Conservation (phyloP, 2,329 filamentous ascomycete species). For the Fusarium sp. region DNA sequence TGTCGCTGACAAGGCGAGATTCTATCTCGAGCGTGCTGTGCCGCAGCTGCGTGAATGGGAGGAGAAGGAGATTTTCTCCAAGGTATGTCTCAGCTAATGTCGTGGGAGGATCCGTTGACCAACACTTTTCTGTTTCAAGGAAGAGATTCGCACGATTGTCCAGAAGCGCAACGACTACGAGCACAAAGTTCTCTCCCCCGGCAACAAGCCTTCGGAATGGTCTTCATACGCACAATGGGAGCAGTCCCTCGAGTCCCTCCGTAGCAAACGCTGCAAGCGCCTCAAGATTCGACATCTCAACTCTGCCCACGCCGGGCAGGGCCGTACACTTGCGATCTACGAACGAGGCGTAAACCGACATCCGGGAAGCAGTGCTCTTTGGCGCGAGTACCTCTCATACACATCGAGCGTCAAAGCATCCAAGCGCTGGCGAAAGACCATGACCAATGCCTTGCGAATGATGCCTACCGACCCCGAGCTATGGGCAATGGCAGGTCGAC, state of each 20-base stretch:
- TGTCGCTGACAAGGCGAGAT: slow-evolving; percentile 93
- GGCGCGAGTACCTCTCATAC: slow-evolving; percentile 92
- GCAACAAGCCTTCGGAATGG: slow-evolving; percentile 83
- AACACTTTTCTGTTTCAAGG: slow-evolving; percentile 63
- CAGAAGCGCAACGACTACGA: slow-evolving; percentile 94
- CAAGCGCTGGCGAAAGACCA: slow-evolving; percentile 75
- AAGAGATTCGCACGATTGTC: slow-evolving; percentile 91
- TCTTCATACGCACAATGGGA: slow-evolving; percentile 85
- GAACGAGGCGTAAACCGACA: slow-evolving; percentile 90
- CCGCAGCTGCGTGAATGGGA: slow-evolving; percentile 94
- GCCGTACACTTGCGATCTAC: slow-evolving; percentile 89
- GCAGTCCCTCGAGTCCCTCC: slow-evolving; percentile 79
- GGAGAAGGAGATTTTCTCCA: slow-evolving; percentile 90
- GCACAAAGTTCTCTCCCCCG: slow-evolving; percentile 88
- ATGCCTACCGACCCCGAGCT: slow-evolving; percentile 87
- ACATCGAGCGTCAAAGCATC: slow-evolving; percentile 77
- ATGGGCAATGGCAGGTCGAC: slow-evolving; percentile 88
- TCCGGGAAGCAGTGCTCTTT: slow-evolving; percentile 83
- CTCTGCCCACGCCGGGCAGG: slow-evolving; percentile 80
- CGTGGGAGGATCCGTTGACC: slow-evolving; percentile 10
- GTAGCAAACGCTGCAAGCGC: slow-evolving; percentile 85
- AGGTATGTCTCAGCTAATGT: slow-evolving; percentile 64
- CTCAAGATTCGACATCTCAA: slow-evolving; percentile 79
- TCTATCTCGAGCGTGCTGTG: slow-evolving; percentile 92
- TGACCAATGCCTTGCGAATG: slow-evolving; percentile 82